Evolutionary conservation across 352 stramenopile genomes (phyloP).

Genomic region (Phytophthora quininea): DNA sequence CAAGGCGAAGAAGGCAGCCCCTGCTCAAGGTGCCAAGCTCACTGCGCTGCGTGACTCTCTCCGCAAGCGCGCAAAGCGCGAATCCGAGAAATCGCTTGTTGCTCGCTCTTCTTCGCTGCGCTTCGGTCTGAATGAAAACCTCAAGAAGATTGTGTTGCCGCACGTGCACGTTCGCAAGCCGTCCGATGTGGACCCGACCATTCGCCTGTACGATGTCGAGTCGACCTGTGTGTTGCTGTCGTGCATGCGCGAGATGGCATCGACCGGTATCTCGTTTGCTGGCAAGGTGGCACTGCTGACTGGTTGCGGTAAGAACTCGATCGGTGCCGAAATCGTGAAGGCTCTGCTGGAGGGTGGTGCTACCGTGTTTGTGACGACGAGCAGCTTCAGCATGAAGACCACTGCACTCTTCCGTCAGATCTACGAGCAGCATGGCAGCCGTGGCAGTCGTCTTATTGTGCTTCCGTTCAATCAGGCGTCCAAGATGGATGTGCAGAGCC

Average conservation of each 20-base stretch:
- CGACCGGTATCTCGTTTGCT: constrained; percentile 81
- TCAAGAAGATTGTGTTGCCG: constrained; percentile 72
- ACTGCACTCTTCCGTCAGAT: constrained; percentile 74
- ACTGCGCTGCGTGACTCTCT: constrained; percentile 62
- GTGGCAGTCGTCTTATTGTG: constrained; percentile 78
- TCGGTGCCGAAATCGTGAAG: constrained; percentile 86
- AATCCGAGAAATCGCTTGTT: constrained; percentile 41
- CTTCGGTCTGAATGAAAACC: constrained; percentile 60
- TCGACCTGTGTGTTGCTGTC: constrained; percentile 78
- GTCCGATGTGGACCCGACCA: constrained; percentile 76
- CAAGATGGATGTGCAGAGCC: constrained; percentile 69
- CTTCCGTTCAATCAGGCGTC: constrained; percentile 89
- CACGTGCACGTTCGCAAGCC: constrained; percentile 82
- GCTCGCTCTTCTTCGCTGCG: constrained; percentile 55
- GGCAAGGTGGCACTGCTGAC: constrained; percentile 89
- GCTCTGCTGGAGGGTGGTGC: constrained; percentile 84
- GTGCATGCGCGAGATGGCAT: constrained; percentile 88
- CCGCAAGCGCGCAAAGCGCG: constrained; percentile 45
- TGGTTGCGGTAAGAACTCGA: constrained; percentile 85
- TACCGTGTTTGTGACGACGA: constrained; percentile 87
- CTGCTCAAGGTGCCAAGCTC: constrained; percentile 59
- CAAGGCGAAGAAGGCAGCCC: constrained; percentile 34
- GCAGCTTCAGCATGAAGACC: constrained; percentile 68
- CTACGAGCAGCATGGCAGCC: constrained; percentile 86
- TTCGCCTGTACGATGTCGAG: constrained; percentile 83